Evolutionary conservation across 768 basidiomycete species (phyloP).

Genomic region (Amanita subjunquillea): DNA sequence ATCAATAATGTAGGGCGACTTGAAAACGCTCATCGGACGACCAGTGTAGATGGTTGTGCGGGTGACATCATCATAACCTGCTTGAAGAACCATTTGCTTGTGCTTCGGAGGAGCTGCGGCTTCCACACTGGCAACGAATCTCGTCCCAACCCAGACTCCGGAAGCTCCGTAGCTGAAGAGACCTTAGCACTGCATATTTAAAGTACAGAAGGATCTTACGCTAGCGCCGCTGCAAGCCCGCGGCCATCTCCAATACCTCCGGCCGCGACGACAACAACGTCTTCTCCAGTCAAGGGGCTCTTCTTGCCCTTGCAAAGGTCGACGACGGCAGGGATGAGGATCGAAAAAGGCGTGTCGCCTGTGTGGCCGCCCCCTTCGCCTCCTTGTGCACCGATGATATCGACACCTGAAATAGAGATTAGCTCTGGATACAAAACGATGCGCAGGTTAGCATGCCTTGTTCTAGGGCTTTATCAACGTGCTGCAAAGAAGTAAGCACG

Average conservation of each 20-base stretch:
- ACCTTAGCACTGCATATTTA: background rate
- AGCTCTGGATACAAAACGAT: background rate
- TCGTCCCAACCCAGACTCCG: slow-evolving; percentile 84
- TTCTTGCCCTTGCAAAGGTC: slow-evolving; percentile 62
- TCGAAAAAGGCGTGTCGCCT: slow-evolving; percentile 70
- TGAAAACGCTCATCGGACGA: slow-evolving; percentile 73
- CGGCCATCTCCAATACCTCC: slow-evolving; percentile 81
- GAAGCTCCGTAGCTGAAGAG: slow-evolving; percentile 61
- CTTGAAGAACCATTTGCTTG: slow-evolving; percentile 55
- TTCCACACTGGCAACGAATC: slow-evolving; percentile 76
- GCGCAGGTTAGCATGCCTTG: slow-evolving; percentile 31
- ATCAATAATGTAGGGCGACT: slow-evolving; percentile 67
- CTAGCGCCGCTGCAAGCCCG: slow-evolving; percentile 65
- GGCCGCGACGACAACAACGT: slow-evolving; percentile 71
- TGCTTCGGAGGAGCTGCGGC: slow-evolving; percentile 70
- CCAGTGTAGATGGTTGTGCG: slow-evolving; percentile 71
- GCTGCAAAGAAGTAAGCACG: slow-evolving; percentile 25
- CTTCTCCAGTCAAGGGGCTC: slow-evolving; percentile 71
- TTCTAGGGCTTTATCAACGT: slow-evolving; percentile 65
- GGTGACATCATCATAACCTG: slow-evolving; percentile 66
- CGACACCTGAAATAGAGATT: slow-evolving; percentile 44
- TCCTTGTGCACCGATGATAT: slow-evolving; percentile 83
- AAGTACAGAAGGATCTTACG: slow-evolving; percentile 26
- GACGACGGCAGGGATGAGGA: slow-evolving; percentile 75
- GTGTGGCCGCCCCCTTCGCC: slow-evolving; percentile 89